These are phyloP conservation scores for Odonthalia washingtoniensis DNA, from an alignment of 31 red algal species.

Conservation along the genomic window DNA sequence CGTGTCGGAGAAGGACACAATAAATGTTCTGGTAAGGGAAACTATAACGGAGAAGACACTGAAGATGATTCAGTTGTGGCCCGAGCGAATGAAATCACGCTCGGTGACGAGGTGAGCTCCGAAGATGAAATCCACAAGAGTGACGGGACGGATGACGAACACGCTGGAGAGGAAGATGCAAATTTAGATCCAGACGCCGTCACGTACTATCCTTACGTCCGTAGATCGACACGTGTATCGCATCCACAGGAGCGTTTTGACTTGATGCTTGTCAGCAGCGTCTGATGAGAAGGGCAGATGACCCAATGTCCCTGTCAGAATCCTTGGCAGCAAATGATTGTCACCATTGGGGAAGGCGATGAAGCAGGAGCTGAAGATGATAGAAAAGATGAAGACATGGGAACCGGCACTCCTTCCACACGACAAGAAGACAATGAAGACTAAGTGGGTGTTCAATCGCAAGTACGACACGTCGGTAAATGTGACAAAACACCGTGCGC, in stretches of 20 bases:
- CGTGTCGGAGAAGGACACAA: too few relatives aligned
- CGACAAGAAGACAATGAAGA: background rate
- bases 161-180: too few relatives aligned
- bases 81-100: too few relatives aligned
- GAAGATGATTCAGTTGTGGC: too few relatives aligned
- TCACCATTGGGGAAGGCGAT: constrained; percentile 21
- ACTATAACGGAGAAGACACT: too few relatives aligned
- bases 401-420: constrained; percentile 6
- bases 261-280: background rate
- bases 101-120: too few relatives aligned
- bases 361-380: constrained; percentile 1
- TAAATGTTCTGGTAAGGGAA: too few relatives aligned
- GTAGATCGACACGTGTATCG: background rate
- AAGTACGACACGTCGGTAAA: constrained; percentile 13
- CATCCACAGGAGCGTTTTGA: background rate
- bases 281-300: constrained; percentile 10
- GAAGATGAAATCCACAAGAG: too few relatives aligned
- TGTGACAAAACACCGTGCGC: constrained; percentile 13
- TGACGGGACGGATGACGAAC: background rate
- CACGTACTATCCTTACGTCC: background rate
- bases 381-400: constrained; percentile 13
- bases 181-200: background rate
- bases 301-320: background rate
- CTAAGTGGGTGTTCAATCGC: constrained; percentile 20
- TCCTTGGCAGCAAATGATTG: background rate